phyloP scores from a whole-genome alignment of 371 early-diverging fungal species.

The Apophysomyces sp. region DNA sequence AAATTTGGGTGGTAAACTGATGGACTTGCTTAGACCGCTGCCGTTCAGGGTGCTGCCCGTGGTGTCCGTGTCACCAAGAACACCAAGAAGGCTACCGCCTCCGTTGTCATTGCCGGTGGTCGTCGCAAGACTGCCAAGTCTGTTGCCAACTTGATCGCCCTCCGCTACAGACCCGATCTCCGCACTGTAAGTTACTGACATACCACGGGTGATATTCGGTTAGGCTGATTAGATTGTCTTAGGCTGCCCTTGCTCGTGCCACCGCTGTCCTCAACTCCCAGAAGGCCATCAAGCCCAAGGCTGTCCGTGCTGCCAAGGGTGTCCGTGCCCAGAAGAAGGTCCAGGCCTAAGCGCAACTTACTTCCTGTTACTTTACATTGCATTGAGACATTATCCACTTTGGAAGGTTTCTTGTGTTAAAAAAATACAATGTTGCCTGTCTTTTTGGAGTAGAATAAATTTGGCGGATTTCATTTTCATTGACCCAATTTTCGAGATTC shows the following conservation, averaged over 20 bases:
- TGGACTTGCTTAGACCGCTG: conserved; percentile 54
- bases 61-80: conserved; percentile 71
- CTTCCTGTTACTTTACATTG: background rate
- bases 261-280: conserved; percentile 69
- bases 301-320: conserved; percentile 56
- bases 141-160: conserved; percentile 69
- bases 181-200: conserved; percentile 62
- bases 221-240: background rate
- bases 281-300: conserved; percentile 59
- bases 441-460: too few species aligned
- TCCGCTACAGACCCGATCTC: conserved; percentile 80
- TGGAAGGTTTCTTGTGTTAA: too few species aligned
- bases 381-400: background rate
- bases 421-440: too few species aligned
- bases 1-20: background rate
- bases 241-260: conserved; percentile 84
- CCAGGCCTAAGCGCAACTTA: background rate
- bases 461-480: too few species aligned
- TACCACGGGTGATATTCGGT: background rate
- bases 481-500: too few species aligned
- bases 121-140: conserved; percentile 70
- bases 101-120: conserved; percentile 63
- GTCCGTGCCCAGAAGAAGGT: conserved; percentile 22
- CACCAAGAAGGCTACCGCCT: conserved; percentile 52
- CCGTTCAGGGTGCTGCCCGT: conserved; percentile 60